A percentile compares a stretch with the other conserved stretches of the same genome.
These are phyloP conservation scores for Discostella stelligeroides DNA, from an alignment of 108 stramenopile genomes.

Conservation along the genomic window DNA sequence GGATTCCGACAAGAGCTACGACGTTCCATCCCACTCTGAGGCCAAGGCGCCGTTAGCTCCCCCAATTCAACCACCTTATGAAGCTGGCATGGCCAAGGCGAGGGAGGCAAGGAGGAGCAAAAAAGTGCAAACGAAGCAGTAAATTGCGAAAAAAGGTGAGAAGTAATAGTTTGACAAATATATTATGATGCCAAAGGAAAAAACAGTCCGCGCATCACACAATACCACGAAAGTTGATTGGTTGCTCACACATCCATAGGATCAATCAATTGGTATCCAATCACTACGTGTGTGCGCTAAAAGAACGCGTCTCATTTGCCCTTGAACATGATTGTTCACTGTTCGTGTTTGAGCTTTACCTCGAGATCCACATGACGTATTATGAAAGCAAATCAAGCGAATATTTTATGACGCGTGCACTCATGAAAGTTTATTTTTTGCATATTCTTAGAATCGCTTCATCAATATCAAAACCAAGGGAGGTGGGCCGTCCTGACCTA, in stretches of 20 bases:
- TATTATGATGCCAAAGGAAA: too few species aligned
- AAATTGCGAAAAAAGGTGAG: slow-evolving; percentile 13
- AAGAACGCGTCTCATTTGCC: slow-evolving; percentile 70
- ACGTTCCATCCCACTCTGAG: slow-evolving; percentile 51
- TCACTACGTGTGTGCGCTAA: slow-evolving; percentile 33
- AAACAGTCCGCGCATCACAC: too few species aligned
- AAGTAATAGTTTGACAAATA: too few species aligned
- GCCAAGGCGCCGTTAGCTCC: slow-evolving; percentile 61
- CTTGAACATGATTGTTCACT: slow-evolving; percentile 43
- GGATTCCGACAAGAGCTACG: slow-evolving; percentile 87
- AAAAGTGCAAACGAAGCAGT: neutral
- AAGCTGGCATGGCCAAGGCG: slow-evolving; percentile 52
- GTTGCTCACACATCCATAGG: too few species aligned
- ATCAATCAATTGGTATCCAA: too few species aligned
- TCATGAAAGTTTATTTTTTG: too few species aligned
- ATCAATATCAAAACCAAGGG: too few species aligned
- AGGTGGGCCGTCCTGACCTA: too few species aligned
- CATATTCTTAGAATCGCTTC: too few species aligned
- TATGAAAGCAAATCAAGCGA: too few species aligned
- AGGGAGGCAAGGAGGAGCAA: slow-evolving; percentile 34
- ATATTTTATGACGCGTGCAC: too few species aligned
- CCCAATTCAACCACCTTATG: slow-evolving; percentile 79
- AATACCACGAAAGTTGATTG: too few species aligned
- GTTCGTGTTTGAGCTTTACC: slow-evolving; percentile 55
- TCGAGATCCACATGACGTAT: slow-evolving; percentile 55